Base-by-base conservation (phyloP, 768 basidiomycete genomes). In the Kwoniella sp. region DNA sequence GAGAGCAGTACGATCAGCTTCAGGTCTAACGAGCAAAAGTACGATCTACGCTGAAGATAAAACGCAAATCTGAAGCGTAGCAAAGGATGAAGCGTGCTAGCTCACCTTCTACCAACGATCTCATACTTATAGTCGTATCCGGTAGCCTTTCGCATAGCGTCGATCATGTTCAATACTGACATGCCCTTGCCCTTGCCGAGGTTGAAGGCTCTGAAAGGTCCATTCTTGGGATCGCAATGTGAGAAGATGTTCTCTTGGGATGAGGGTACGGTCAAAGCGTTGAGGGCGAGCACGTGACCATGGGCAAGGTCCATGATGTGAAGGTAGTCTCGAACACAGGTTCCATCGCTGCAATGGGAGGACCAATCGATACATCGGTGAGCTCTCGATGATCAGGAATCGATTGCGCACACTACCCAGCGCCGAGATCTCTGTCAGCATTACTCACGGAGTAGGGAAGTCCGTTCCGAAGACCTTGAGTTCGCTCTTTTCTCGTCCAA, bases 391-490 rank as follows among this genome's bases (percentile, higher is more conserved):
- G n/a, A n/a, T n/a, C n/a, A n/a, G n/a, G n/a, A n/a, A n/a, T n/a
- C n/a, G n/a, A n/a, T n/a, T n/a, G n/a, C n/a, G n/a, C n/a, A n/a
- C n/a, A n/a, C n/a, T n/a, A n/a, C n/a, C n/a, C n/a, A n/a, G n/a
- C n/a, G n/a, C n/a, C n/a, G n/a, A n/a, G n/a, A n/a, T n/a, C n/a
- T n/a, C n/a, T n/a, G n/a, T n/a, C n/a, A n/a, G n/a, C n/a, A n/a
- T n/a, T 0, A 69, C 88, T 74, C 71, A 92, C 90, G 86, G 87
- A 0, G 96, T 99, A 23, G 94, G 93, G 81, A 96, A 99, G 81
- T 99, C 93, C 78, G 95, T 90, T 30, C 96, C 95, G 76, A 98
- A 99, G 4, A 99, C 90, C 77, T 90, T 89, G 63, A 84, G 67
- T 26, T 71, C 67, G 38, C 85, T 86, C 23, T 89, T 88, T 70